A percentile compares a stretch with the other conserved stretches of the same genome.
These are phyloP conservation scores for Guadua angustifolia DNA, from an alignment of 176 grass and related monocot genomes.

Conservation along the genomic window DNA sequence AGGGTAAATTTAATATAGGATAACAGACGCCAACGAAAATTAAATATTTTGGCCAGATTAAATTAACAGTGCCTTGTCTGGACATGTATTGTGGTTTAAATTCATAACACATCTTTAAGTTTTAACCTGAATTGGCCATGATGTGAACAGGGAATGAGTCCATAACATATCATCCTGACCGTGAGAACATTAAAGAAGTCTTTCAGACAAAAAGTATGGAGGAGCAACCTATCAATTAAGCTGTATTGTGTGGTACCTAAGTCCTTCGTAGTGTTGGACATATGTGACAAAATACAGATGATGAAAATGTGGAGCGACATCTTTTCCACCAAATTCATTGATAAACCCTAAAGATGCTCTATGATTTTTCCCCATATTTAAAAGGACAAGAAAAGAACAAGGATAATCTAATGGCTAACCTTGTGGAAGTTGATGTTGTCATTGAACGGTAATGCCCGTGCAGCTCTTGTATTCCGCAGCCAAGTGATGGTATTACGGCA, in stretches of 20 bases:
- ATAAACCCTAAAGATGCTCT: neutral
- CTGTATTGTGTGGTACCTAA: conserved; percentile 20
- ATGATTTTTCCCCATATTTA: neutral
- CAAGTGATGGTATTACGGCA: conserved; percentile 98
- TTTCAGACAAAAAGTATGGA: conserved; percentile 36
- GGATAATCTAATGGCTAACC: conserved; percentile 50
- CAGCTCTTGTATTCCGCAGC: conserved; percentile 78
- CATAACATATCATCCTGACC: neutral
- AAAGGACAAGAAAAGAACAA: neutral
- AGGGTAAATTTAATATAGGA: conserved; percentile 4
- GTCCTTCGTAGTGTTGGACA: neutral
- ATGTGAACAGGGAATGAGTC: neutral
- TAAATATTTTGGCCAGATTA: neutral
- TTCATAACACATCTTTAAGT: no score
- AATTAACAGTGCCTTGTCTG: neutral
- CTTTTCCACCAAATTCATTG: conserved; percentile 10
- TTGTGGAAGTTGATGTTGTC: conserved; percentile 98
- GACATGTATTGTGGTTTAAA: no score
- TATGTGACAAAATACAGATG: conserved; percentile 13
- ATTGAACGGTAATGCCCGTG: conserved; percentile 82
- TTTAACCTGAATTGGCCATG: neutral
- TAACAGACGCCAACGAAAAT: neutral
- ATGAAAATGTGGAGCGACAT: neutral
- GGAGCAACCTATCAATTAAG: neutral
- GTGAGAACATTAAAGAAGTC: neutral